These are phyloP conservation scores for Haplosporangium sp. DNA, from an alignment of 371 early-diverging fungal genomes.

Conservation along the genomic window DNA sequence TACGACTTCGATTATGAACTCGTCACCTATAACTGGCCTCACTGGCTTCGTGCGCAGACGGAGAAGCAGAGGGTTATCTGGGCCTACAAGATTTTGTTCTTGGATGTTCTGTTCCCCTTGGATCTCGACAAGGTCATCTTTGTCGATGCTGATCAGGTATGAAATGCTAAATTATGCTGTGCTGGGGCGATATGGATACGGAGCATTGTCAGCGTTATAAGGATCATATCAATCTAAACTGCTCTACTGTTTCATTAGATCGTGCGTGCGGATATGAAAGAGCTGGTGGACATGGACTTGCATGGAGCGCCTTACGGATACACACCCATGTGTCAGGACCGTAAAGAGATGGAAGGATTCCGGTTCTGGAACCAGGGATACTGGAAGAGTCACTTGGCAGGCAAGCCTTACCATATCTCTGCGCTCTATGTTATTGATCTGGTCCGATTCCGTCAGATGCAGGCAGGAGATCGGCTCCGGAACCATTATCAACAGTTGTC, in stretches of 20 bases:
- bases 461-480: slow-evolving; percentile 94
- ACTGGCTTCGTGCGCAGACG: slow-evolving; percentile 90
- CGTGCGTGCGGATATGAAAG: slow-evolving; percentile 92
- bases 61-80: slow-evolving; percentile 97
- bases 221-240: neutral
- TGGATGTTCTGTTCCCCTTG: slow-evolving; percentile 96
- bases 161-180: too few species aligned
- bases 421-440: slow-evolving; percentile 96
- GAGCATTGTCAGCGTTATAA: neutral
- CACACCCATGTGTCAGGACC: slow-evolving; percentile 93
- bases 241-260: slow-evolving; percentile 58
- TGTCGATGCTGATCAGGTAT: slow-evolving; percentile 96
- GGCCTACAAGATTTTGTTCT: slow-evolving; percentile 98
- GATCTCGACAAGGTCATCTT: slow-evolving; percentile 95
- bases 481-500: slow-evolving; percentile 93
- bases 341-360: slow-evolving; percentile 95
- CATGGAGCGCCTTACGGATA: slow-evolving; percentile 95
- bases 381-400: slow-evolving; percentile 89
- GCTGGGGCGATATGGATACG: neutral
- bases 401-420: slow-evolving; percentile 95
- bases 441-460: slow-evolving; percentile 88
- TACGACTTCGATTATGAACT: slow-evolving; percentile 92
- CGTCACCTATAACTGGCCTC: slow-evolving; percentile 97
- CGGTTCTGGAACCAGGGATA: slow-evolving; percentile 97
- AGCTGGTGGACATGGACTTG: slow-evolving; percentile 91